phyloP scores from a whole-genome alignment of 2,329 filamentous ascomycete species.

The Tolypocladium tropicale region DNA sequence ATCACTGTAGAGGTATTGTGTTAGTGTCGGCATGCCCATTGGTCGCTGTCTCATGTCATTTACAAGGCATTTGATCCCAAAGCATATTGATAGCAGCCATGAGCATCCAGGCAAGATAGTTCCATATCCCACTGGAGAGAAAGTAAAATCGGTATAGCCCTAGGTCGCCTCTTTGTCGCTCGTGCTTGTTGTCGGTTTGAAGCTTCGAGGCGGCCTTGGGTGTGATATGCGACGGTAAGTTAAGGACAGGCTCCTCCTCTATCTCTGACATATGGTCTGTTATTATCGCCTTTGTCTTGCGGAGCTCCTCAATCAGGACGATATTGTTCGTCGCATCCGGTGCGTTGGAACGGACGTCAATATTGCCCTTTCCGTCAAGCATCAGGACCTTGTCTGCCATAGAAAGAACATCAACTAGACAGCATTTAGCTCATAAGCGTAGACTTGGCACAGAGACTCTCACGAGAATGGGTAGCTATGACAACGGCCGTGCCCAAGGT shows the following conservation, averaged over 20 bases:
- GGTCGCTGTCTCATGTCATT: not conserved
- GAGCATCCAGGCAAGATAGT: constrained; percentile 1
- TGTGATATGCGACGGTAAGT: not conserved
- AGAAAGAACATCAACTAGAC: not conserved
- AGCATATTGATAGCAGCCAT: not conserved
- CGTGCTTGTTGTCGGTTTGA: not conserved
- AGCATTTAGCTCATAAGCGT: not conserved
- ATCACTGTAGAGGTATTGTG: not conserved
- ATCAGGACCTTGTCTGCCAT: constrained; percentile 1
- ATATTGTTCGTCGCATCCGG: not conserved
- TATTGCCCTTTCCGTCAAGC: not conserved
- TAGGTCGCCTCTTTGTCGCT: constrained; percentile 1
- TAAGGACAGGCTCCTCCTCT: not conserved
- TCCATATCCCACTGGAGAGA: not conserved
- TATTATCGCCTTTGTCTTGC: not conserved
- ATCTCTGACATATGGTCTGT: not conserved
- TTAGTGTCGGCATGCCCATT: not conserved
- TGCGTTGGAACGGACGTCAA: not conserved
- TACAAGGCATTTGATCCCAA: constrained; percentile 1
- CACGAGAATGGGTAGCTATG: constrained; percentile 2
- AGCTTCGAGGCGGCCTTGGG: not conserved
- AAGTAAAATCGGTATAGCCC: constrained; percentile 4
- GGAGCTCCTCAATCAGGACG: not conserved
- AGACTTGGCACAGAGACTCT: not conserved
- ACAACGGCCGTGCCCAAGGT: constrained; percentile 1